Conservation (phyloP, 140 eudicot genomes). For the Flaveria floridana region DNA sequence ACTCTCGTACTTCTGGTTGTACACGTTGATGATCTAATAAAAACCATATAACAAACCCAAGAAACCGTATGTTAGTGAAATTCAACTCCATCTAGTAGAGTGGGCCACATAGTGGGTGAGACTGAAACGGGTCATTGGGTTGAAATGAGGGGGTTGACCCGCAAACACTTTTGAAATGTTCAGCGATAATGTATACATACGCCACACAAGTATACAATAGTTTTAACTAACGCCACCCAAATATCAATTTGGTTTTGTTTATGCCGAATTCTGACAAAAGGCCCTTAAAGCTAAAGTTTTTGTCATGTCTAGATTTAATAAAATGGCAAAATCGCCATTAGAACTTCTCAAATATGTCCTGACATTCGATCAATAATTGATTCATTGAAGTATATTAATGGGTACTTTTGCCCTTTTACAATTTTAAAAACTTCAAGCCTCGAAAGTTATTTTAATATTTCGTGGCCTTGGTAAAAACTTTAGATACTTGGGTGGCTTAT, state of each 20-base stretch:
- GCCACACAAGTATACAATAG: not conserved
- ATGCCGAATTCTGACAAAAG: too few relatives aligned
- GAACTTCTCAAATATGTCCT: too few relatives aligned
- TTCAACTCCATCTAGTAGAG: not conserved
- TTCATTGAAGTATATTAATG: too few relatives aligned
- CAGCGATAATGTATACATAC: not conserved
- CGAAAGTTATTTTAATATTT: too few relatives aligned
- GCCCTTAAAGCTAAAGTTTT: too few relatives aligned
- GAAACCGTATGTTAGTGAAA: slow-evolving; percentile 6
- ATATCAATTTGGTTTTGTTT: too few relatives aligned
- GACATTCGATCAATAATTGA: too few relatives aligned
- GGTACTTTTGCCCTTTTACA: too few relatives aligned
- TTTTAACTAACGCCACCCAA: not conserved
- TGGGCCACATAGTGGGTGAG: not conserved
- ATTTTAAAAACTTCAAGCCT: too few relatives aligned
- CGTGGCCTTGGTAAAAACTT: not conserved
- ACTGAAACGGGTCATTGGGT: not conserved
- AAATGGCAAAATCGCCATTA: too few relatives aligned
- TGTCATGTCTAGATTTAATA: too few relatives aligned
- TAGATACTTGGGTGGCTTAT: not conserved
- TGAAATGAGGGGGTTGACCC: not conserved
- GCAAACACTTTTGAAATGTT: too few relatives aligned
- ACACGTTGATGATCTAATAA: slow-evolving; percentile 72
- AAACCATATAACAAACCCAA: slow-evolving; percentile 20
- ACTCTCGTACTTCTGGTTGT: slow-evolving; percentile 80